Evolutionary conservation across 371 early-diverging fungal species (phyloP), one percentile per base, ranked within the genome.

Genomic region (Mortierella sp.): DNA sequence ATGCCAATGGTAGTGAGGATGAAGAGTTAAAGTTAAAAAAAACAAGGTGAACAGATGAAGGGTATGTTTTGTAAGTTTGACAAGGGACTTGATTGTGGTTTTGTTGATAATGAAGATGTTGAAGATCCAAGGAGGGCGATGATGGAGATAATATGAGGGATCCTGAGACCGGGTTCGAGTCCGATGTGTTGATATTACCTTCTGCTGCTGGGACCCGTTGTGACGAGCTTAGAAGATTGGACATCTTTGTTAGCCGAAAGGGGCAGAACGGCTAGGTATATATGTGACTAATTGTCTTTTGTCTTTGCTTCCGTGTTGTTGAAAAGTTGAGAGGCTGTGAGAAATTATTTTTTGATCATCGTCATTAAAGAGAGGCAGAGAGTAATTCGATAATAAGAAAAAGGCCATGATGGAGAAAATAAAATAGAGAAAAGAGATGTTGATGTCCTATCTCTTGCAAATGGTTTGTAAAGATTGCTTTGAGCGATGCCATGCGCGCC

Each of bases 191-290:
- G 61, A 19, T n/a, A 40, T 4, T 61, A 40, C 41, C 40, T 13
- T 41, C n/a, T 60, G 64, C 7, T 0, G 38, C 22, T 65, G 65
- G 55, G 41, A 55, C 65, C 38, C 24, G 38, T 32, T n/a, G 52
- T 6, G 48, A 33, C 13, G 40, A 43, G 32, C 40, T 41, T 22
- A 69, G 40, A 10, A 69, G 62, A 61, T 60, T 62, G 62, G 62
- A 53, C 19, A 62, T 8, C 24, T 62, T 45, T 36, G 21, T 43
- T 50, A n/a, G 10, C 15, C 15, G 15, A 13, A 43, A 43, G 43
- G 43, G 10, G 15, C 5, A 43, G 43, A 43, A 2, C 15, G 43
- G 43, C 15, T 43, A 10, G 15, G 5, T 43, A 36, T 6, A 6
- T 36, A 36, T 6, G 36, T 36, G 36, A 36, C 36, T 36, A 36